Evolutionary conservation across 2,329 filamentous ascomycete genomes (phyloP).

Genomic region (Hymenoscyphus linearis): DNA sequence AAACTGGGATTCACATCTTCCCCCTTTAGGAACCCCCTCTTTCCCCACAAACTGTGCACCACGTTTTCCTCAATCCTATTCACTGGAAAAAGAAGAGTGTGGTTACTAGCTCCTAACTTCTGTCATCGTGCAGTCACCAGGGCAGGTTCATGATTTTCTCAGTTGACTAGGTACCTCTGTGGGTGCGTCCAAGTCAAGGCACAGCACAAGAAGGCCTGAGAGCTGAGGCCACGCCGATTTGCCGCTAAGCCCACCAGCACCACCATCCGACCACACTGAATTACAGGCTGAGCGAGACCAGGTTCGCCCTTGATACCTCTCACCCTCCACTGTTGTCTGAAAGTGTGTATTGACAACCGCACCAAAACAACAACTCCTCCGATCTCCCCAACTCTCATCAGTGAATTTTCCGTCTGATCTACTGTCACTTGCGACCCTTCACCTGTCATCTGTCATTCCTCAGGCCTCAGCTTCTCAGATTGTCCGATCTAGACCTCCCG

Average conservation of each 20-base stretch:
- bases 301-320: not conserved
- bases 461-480: not conserved
- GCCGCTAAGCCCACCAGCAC: not conserved
- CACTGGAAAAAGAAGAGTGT: not conserved
- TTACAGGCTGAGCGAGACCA: not conserved
- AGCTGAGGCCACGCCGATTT: not conserved
- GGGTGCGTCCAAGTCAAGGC: too few species aligned
- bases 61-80: not conserved
- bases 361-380: not conserved
- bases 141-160: too few species aligned
- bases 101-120: not conserved
- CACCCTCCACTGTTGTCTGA: not conserved
- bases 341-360: not conserved
- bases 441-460: not conserved
- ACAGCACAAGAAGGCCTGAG: too few species aligned
- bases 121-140: not conserved
- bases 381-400: not conserved
- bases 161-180: too few species aligned
- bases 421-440: not conserved
- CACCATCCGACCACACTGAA: not conserved
- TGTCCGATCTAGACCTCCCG: conserved; percentile 6
- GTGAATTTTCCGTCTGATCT: not conserved
- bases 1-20: not conserved
- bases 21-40: not conserved
- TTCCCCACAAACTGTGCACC: not conserved